phyloP scores from a whole-genome alignment of 768 basidiomycete genomes.

The Nevesoporus exiguus region DNA sequence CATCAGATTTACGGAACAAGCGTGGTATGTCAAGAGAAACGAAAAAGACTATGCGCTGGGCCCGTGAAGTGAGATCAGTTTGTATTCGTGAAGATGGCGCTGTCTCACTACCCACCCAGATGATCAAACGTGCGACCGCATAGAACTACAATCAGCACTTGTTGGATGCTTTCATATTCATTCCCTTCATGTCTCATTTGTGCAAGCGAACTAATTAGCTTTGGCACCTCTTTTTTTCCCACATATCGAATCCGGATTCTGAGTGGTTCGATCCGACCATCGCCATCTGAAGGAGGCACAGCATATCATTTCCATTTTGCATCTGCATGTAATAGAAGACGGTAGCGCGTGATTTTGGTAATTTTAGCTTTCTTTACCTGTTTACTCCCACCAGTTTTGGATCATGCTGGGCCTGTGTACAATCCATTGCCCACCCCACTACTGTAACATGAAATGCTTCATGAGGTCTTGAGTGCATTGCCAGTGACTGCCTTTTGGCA shows the following conservation, averaged over 20 bases:
- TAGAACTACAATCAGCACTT: conserved; percentile 37
- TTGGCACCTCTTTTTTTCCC: conserved; percentile 16
- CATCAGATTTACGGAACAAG: conserved; percentile 66
- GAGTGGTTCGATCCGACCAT: conserved; percentile 27
- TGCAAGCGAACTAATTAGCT: conserved; percentile 50
- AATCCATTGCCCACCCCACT: too few species aligned
- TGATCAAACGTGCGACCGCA: conserved; percentile 77
- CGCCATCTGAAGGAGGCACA: conserved; percentile 75
- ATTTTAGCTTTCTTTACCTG: conserved; percentile 12
- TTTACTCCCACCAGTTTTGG: neutral
- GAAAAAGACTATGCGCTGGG: conserved; percentile 91
- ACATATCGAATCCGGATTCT: conserved; percentile 15
- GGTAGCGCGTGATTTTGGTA: conserved; percentile 30
- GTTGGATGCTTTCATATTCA: conserved; percentile 31
- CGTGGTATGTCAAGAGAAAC: conserved; percentile 71
- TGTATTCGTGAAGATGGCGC: neutral
- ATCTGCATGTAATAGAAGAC: conserved; percentile 59
- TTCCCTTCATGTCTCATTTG: conserved; percentile 31
- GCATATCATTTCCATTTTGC: conserved; percentile 42
- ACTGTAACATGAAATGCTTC: too few species aligned
- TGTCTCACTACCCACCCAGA: conserved; percentile 38
- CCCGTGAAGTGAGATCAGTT: conserved; percentile 67
- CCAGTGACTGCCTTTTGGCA: too few species aligned
- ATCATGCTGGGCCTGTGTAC: too few species aligned
- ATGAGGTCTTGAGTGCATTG: too few species aligned